These are phyloP conservation scores for Trypanosoma lewisi DNA, from an alignment of 208 protist species.

Conservation along the genomic window DNA sequence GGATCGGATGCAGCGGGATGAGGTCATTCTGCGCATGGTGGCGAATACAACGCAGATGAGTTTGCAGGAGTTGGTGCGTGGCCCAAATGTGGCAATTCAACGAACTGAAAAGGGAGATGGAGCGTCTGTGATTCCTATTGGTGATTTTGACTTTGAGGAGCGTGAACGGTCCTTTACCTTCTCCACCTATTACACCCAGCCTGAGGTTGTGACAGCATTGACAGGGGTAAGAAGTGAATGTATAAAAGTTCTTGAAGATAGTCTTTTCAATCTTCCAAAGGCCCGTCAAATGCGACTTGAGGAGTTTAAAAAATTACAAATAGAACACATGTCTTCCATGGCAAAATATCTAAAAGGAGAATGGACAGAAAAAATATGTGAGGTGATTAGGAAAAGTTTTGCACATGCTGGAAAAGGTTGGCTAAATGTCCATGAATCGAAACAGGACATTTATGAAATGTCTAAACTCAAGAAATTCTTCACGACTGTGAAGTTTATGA, in stretches of 20 bases:
- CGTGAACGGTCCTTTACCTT: constrained; percentile 87
- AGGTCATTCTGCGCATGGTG: constrained; percentile 79
- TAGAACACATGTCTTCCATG: constrained; percentile 67
- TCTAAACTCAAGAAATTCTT: constrained; percentile 98
- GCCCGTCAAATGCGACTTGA: constrained; percentile 89
- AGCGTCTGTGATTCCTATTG: constrained; percentile 60
- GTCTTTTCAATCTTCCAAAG: constrained; percentile 88
- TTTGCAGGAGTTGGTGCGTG: constrained; percentile 77
- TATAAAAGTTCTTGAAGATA: constrained; percentile 86
- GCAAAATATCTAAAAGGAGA: constrained; percentile 85
- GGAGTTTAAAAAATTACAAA: constrained; percentile 81
- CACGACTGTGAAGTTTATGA: constrained; percentile 96
- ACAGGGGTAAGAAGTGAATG: constrained; percentile 87
- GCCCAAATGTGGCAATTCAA: constrained; percentile 74
- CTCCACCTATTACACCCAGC: constrained; percentile 93
- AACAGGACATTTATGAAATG: constrained; percentile 96
- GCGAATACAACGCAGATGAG: constrained; percentile 77
- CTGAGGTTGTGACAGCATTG: constrained; percentile 88
- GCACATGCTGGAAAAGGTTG: constrained; percentile 97
- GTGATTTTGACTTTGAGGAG: constrained; percentile 71
- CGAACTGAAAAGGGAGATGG: constrained; percentile 62
- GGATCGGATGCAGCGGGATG: constrained; percentile 75
- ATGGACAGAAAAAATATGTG: constrained; percentile 91
- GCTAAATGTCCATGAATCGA: constrained; percentile 95
- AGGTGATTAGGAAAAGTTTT: constrained; percentile 84